Evolutionary conservation across 345 rosid species (phyloP).

Genomic region (Populus euphratica): DNA sequence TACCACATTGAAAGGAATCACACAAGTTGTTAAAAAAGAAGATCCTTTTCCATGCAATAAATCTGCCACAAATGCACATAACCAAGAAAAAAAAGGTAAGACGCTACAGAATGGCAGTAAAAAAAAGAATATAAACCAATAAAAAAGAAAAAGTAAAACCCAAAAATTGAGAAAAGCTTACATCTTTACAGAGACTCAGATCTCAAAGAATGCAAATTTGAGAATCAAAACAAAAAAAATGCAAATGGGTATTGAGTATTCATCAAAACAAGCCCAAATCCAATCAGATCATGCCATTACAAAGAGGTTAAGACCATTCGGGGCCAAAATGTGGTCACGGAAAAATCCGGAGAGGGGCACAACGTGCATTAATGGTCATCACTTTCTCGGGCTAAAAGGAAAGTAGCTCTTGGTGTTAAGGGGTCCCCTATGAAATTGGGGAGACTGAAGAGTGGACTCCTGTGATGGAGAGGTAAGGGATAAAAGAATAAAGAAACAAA

Average conservation of each 20-base stretch:
- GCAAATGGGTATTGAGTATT: constrained; percentile 23
- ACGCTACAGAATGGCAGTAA: constrained; percentile 38
- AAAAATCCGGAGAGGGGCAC: constrained; percentile 30
- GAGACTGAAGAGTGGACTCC: constrained; percentile 22
- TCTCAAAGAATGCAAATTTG: constrained; percentile 34
- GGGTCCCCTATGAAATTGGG: constrained; percentile 20
- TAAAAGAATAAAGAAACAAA: constrained; percentile 10
- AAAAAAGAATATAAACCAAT: constrained; percentile 25
- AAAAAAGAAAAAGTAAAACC: constrained; percentile 14
- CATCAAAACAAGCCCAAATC: constrained; percentile 29
- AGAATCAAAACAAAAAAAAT: constrained; percentile 20
- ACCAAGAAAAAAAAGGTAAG: constrained; percentile 35
- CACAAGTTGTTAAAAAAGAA: constrained; percentile 38
- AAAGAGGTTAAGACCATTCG: constrained; percentile 29
- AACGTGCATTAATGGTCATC: constrained; percentile 40
- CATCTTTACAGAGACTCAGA: constrained; percentile 53
- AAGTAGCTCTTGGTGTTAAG: background rate
- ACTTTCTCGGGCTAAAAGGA: constrained; percentile 6
- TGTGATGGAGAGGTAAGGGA: constrained; percentile 21
- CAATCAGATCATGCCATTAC: constrained; percentile 43
- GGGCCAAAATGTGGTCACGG: constrained; percentile 28
- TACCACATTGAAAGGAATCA: constrained; percentile 33
- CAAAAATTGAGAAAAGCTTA: constrained; percentile 25
- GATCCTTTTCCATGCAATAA: constrained; percentile 49
- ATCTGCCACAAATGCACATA: constrained; percentile 52